These are phyloP conservation scores for Tuber borchii DNA, from an alignment of 495 filamentous ascomycete species.

Conservation along the genomic window DNA sequence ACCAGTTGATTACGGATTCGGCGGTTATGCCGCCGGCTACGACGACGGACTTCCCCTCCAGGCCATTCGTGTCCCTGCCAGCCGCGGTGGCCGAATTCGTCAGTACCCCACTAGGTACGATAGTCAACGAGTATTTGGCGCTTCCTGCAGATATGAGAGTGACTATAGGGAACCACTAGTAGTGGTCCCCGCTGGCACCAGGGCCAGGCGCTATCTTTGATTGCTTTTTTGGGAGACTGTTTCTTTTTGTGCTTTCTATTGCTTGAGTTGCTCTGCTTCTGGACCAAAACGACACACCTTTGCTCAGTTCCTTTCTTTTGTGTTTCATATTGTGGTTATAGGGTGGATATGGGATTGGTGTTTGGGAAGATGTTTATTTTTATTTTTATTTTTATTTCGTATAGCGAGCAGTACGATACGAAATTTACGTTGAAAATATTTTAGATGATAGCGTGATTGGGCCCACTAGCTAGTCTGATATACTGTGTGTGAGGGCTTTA, in stretches of 20 bases:
- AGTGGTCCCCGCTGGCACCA: neutral
- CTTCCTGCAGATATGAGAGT: neutral
- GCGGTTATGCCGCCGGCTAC: neutral
- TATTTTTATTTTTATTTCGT: neutral
- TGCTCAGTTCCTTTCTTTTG: neutral
- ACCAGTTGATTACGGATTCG: neutral
- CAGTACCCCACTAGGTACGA: neutral
- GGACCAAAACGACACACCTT: neutral
- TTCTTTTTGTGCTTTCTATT: neutral
- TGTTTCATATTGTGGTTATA: conserved; percentile 3
- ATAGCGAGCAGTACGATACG: neutral
- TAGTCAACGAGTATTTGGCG: neutral
- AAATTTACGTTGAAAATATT: neutral
- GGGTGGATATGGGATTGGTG: neutral
- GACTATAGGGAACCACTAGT: neutral
- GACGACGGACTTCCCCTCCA: neutral
- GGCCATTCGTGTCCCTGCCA: neutral
- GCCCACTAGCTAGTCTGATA: too few relatives aligned
- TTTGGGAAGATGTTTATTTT: neutral
- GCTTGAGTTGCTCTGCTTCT: neutral
- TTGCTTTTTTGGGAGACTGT: neutral
- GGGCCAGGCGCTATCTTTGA: neutral
- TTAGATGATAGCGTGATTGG: neutral
- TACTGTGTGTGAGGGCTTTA: neutral
- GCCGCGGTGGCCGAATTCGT: neutral